Base-by-base conservation (phyloP, 257 asterid genomes). In the Ballota nigra region DNA sequence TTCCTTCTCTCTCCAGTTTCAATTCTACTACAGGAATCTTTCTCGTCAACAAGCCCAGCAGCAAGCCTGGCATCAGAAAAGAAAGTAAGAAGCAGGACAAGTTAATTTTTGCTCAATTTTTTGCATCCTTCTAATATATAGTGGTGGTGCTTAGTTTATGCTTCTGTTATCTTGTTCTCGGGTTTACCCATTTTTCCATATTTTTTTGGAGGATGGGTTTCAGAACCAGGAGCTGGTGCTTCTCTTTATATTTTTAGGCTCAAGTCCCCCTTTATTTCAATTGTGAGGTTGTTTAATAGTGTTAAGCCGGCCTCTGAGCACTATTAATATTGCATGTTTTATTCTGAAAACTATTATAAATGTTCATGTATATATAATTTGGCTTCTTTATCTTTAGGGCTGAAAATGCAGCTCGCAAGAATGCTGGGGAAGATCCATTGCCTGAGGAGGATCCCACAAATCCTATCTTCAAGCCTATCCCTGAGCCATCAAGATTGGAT, bases 31-130 rank as follows among this genome's bases (percentile, higher is more conserved):
- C 82, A 86, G 98, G 64, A 92, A 92, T 81, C 85, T 92, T 60
- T 89, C 98, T 75, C 98, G 98, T 45, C 99, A 95, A 73, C 98
- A 95, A 88, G 82, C 96, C 63, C 98, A 91, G 74, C 96, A 92
- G 84, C 97, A 92, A 81, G 86, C 96, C 11, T 95, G 97, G 97
- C 92, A 92, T 82, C 99, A 95, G 80, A 95, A 92, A 80, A 81
- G 99, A 80, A 88, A 97, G 99, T 91, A 87, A 68, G 64, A 36
- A 68, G 33, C 55, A 7, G 62, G 28, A 45, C 10, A 18, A 66
- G 7, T 63, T 31, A 31, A 15, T 45, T 38, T 26, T 26, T 40
- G 52, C 64, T 60, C 49, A 36, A 36, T 4, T 63, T 16, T 24
- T 5, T 36, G 8, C 1, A n/a, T 40, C 49, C 31, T 16, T 45